Percentiles rank a stretch among this genome's conserved stretches.
Conservation (phyloP, 2,329 filamentous ascomycete species). For the Graphilbum ipis-grandicollis region DNA sequence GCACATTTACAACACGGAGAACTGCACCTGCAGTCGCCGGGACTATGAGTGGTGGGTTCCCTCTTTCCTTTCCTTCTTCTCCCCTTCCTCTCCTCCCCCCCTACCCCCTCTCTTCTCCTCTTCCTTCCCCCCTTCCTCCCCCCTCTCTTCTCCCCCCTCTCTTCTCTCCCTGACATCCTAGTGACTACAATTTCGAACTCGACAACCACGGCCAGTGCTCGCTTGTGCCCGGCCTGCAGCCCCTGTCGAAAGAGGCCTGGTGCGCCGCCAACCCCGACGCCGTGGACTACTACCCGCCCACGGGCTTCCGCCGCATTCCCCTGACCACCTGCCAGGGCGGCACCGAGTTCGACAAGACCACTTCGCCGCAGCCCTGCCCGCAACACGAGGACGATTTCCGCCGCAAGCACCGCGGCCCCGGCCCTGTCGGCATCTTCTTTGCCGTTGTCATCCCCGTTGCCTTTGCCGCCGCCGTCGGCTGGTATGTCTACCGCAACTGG, state of each 20-base stretch:
- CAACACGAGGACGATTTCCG: constrained; percentile 71
- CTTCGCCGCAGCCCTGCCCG: constrained; percentile 46
- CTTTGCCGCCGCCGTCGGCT: constrained; percentile 56
- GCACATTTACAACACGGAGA: constrained; percentile 53
- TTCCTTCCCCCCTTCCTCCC: not conserved
- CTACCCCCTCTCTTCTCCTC: not conserved
- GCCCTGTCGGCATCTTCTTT: constrained; percentile 59
- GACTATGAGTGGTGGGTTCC: constrained; percentile 79
- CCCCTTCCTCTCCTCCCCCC: not conserved
- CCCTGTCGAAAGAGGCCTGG: constrained; percentile 31
- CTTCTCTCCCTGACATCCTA: not conserved
- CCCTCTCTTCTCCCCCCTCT: not conserved
- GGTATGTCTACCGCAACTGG: constrained; percentile 75
- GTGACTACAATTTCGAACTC: constrained; percentile 86
- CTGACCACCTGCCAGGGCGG: constrained; percentile 76
- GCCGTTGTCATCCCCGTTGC: constrained; percentile 61
- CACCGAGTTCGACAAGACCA: constrained; percentile 51
- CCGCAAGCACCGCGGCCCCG: constrained; percentile 44
- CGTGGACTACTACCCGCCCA: constrained; percentile 68
- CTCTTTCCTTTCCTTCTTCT: not conserved
- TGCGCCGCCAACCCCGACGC: constrained; percentile 45
- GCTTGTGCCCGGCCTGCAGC: constrained; percentile 56
- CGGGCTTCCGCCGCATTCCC: constrained; percentile 78
- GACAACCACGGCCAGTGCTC: constrained; percentile 57
- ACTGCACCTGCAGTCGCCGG: constrained; percentile 67